phyloP scores from a whole-genome alignment of 1,139 yeast genomes.

The Entelexis sorbosivorans region DNA sequence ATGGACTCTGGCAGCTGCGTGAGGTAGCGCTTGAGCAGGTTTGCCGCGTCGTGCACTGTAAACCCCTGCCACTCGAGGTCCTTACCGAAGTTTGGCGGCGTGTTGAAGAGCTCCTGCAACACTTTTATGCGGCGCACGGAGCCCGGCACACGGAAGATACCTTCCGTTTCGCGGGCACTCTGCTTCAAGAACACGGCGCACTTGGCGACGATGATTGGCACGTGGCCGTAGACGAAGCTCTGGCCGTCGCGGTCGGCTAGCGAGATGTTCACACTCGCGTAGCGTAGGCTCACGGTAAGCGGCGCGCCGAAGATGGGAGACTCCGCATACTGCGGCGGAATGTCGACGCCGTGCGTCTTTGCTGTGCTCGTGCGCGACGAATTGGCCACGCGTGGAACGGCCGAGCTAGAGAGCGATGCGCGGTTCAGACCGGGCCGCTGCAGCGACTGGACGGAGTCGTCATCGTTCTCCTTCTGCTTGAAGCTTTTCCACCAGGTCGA shows the following conservation, averaged over 20 bases:
- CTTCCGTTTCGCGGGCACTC: constrained; percentile 57
- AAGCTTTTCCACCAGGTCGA: constrained; percentile 39
- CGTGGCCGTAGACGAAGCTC: constrained; percentile 59
- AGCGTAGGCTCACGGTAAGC: constrained; percentile 53
- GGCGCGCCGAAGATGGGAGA: constrained; percentile 75
- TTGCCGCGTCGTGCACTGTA: constrained; percentile 97
- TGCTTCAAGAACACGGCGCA: constrained; percentile 80
- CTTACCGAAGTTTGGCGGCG: constrained; percentile 83
- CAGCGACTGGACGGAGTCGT: neutral
- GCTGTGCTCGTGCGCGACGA: neutral
- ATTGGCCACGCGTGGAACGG: constrained; percentile 8
- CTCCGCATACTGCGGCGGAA: constrained; percentile 27
- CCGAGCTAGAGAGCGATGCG: constrained; percentile 16
- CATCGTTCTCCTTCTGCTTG: constrained; percentile 25
- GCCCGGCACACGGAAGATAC: constrained; percentile 90
- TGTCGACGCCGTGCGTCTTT: constrained; percentile 7
- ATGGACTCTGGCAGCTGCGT: constrained; percentile 88
- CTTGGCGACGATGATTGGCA: constrained; percentile 87
- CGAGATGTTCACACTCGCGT: constrained; percentile 67
- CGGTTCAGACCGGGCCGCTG: constrained; percentile 16
- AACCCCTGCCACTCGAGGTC: constrained; percentile 84
- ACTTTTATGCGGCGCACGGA: constrained; percentile 80
- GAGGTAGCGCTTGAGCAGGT: constrained; percentile 70
- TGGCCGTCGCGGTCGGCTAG: constrained; percentile 43
- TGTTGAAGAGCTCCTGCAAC: constrained; percentile 67